phyloP scores from a whole-genome alignment of 2,329 filamentous ascomycete species.

The Apiospora sp. region DNA sequence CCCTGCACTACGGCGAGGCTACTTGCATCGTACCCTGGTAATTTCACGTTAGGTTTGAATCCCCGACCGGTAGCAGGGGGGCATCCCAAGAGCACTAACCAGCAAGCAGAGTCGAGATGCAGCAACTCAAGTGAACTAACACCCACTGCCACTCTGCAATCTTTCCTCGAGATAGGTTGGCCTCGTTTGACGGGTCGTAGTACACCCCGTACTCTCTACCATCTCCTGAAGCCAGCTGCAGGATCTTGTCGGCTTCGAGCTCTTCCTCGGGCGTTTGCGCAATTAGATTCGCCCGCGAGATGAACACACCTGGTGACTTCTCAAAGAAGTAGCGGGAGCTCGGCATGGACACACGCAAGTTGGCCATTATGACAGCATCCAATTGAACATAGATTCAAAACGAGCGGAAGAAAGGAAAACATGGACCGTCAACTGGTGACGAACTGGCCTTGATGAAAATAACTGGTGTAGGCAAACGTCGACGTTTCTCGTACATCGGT shows the following conservation, averaged over 20 bases:
- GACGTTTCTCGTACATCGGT: not conserved
- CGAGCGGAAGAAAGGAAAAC: not conserved
- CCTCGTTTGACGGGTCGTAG: constrained; percentile 6
- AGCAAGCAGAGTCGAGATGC: not conserved
- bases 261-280: constrained; percentile 16
- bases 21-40: not conserved
- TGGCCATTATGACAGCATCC: not conserved
- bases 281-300: constrained; percentile 12
- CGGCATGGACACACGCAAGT: not conserved
- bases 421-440: not conserved
- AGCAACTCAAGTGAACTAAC: not conserved
- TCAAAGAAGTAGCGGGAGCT: constrained; percentile 4
- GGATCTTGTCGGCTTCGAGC: constrained; percentile 14
- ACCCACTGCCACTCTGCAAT: constrained; percentile 6
- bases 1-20: not conserved
- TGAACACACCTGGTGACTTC: constrained; percentile 19
- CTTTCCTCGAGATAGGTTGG: not conserved
- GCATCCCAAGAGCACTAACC: not conserved
- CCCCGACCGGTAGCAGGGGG: not conserved
- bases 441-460: too few relatives aligned
- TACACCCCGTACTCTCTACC: constrained; percentile 1
- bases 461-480: not conserved
- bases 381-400: not conserved
- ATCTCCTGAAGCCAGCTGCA: constrained; percentile 19
- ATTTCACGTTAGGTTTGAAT: not conserved